phyloP scores from a whole-genome alignment of 2,329 filamentous ascomycete genomes.

The Coleophoma eucalyptorum region DNA sequence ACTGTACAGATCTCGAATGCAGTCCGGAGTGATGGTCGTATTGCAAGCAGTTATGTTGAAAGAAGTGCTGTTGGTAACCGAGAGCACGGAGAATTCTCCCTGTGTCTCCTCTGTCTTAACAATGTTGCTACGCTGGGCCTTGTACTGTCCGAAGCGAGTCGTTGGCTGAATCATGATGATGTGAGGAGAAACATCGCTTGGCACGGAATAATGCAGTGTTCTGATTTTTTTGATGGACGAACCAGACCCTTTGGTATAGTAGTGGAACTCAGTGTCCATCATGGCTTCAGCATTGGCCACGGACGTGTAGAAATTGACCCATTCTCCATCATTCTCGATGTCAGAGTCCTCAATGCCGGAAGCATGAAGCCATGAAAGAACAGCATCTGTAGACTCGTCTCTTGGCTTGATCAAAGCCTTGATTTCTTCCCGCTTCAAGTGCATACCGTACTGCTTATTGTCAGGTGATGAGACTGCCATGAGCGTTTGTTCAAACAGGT shows the following conservation, averaged over 20 bases:
- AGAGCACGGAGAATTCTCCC: conserved; percentile 17
- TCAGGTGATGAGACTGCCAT: conserved; percentile 38
- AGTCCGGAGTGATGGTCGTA: conserved; percentile 27
- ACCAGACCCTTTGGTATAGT: conserved; percentile 28
- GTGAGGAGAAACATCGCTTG: conserved; percentile 28
- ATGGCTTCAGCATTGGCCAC: conserved; percentile 24
- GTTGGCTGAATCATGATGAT: conserved; percentile 38
- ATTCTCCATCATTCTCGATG: conserved; percentile 51
- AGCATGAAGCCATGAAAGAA: conserved; percentile 50
- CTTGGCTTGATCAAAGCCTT: conserved; percentile 47
- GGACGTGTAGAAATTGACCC: conserved; percentile 32
- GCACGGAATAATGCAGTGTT: conserved; percentile 40
- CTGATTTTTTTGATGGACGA: conserved; percentile 41
- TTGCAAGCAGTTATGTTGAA: conserved; percentile 21
- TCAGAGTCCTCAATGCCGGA: conserved; percentile 41
- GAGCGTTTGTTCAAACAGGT: conserved; percentile 37
- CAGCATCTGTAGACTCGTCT: conserved; percentile 43
- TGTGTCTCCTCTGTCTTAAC: conserved; percentile 6
- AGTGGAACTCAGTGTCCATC: conserved; percentile 31
- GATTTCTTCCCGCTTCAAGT: conserved; percentile 47
- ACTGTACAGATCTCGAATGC: conserved; percentile 28
- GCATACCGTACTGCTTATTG: conserved; percentile 48
- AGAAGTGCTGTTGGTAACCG: conserved; percentile 22
- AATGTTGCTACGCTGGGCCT: conserved; percentile 18
- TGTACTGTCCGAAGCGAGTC: conserved; percentile 43